Evolutionary conservation across 2,329 filamentous ascomycete species (phyloP).

Genomic region (Ophiocordyceps unilateralis): DNA sequence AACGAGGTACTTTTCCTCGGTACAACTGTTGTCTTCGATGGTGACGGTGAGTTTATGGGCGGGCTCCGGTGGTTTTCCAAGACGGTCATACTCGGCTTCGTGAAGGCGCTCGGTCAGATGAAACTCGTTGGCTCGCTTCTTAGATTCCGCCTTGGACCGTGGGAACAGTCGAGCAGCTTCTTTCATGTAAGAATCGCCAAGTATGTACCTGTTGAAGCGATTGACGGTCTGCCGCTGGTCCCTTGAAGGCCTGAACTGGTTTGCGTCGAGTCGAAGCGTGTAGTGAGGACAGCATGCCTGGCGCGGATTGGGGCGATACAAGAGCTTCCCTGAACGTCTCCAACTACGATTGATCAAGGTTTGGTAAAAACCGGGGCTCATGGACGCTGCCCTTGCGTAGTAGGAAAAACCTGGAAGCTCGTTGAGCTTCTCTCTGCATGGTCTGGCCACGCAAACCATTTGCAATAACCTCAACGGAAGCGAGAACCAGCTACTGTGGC

Average conservation of each 20-base stretch:
- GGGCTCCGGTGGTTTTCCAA: constrained; percentile 43
- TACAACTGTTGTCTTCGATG: constrained; percentile 53
- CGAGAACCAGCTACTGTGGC: background rate
- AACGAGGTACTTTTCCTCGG: constrained; percentile 56
- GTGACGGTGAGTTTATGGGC: constrained; percentile 52
- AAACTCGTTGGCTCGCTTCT: constrained; percentile 49
- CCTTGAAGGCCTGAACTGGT: constrained; percentile 45
- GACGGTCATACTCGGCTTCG: constrained; percentile 40
- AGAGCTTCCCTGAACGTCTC: constrained; percentile 52
- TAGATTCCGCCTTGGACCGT: constrained; percentile 46
- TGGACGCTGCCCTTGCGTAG: constrained; percentile 43
- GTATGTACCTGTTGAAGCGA: constrained; percentile 54
- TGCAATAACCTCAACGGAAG: no score
- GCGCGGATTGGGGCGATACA: constrained; percentile 65
- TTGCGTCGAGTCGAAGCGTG: constrained; percentile 56
- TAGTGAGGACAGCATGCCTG: constrained; percentile 87
- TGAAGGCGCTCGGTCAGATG: constrained; percentile 50
- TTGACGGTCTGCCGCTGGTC: constrained; percentile 64
- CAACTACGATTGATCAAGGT: constrained; percentile 56
- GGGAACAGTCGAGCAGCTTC: constrained; percentile 48
- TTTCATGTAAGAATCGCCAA: constrained; percentile 50
- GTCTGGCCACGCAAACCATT: background rate
- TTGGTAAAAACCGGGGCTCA: constrained; percentile 55
- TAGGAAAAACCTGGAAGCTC: constrained; percentile 48
- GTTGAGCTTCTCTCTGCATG: constrained; percentile 9